Conservation (phyloP, 2,329 filamentous ascomycete genomes). For the Aspergillus tubingensis region DNA sequence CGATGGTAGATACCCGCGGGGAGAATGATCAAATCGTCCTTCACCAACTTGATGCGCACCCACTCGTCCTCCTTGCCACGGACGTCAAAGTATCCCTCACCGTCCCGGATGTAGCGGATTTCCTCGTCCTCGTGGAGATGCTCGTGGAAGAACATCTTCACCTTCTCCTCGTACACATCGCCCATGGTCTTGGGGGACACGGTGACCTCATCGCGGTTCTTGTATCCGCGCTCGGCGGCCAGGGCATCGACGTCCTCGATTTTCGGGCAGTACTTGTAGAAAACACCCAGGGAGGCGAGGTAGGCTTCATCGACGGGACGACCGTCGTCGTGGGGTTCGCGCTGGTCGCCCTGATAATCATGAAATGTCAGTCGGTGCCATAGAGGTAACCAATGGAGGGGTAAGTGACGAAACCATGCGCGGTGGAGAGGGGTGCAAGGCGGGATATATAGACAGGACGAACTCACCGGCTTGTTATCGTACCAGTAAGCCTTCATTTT, state of each 20-base stretch:
- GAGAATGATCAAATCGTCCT: slow-evolving; percentile 87
- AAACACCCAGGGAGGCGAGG: slow-evolving; percentile 74
- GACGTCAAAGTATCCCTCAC: slow-evolving; percentile 91
- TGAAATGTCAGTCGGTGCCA: slow-evolving; percentile 10
- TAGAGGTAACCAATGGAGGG: slow-evolving; percentile 1
- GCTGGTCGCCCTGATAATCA: slow-evolving; percentile 80
- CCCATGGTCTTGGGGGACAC: slow-evolving; percentile 87
- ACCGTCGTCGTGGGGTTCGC: slow-evolving; percentile 84
- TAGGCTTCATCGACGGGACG: slow-evolving; percentile 64
- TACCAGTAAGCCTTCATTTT: slow-evolving; percentile 72
- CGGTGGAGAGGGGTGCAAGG: neutral
- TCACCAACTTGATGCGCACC: slow-evolving; percentile 82
- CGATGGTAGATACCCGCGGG: slow-evolving; percentile 96
- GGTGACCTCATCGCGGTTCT: slow-evolving; percentile 90
- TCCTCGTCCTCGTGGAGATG: slow-evolving; percentile 98
- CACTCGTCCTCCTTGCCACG: slow-evolving; percentile 79
- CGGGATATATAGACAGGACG: too few species aligned
- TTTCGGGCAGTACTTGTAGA: slow-evolving; percentile 70
- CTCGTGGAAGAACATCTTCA: slow-evolving; percentile 91
- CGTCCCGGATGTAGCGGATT: slow-evolving; percentile 90
- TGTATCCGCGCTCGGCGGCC: slow-evolving; percentile 76
- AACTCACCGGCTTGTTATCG: slow-evolving; percentile 63
- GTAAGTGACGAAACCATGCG: neutral
- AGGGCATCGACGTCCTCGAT: slow-evolving; percentile 71
- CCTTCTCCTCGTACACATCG: slow-evolving; percentile 85